Conservation (phyloP, 495 filamentous ascomycete genomes). For the Neurospora intermedia region DNA sequence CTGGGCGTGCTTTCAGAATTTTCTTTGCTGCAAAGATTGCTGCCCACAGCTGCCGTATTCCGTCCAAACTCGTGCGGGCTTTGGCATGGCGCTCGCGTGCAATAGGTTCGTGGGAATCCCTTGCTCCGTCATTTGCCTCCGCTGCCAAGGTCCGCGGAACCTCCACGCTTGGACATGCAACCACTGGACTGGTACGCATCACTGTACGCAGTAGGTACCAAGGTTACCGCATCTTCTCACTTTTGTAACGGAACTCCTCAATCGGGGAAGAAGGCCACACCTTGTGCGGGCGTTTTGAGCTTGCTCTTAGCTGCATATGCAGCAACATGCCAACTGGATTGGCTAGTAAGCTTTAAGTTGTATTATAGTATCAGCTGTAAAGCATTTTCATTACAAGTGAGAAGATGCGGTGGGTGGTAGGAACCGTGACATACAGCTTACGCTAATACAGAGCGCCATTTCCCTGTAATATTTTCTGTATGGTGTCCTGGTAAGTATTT, state of each 20-base stretch:
- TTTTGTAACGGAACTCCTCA: no score
- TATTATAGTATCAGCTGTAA: no score
- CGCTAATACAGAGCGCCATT: neutral
- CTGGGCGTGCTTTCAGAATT: neutral
- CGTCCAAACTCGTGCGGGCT: neutral
- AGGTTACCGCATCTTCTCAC: no score
- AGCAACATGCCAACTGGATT: no score
- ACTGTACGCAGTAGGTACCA: neutral
- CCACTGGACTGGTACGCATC: neutral
- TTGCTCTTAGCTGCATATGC: no score
- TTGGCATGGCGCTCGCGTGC: neutral
- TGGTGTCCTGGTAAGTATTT: neutral
- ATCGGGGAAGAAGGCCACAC: no score
- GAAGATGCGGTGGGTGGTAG: neutral
- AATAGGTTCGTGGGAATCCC: neutral
- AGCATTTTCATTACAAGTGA: no score
- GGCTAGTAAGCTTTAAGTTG: no score
- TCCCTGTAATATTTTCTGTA: neutral
- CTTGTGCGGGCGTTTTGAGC: no score
- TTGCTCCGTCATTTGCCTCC: neutral
- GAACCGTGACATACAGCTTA: neutral
- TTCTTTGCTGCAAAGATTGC: neutral
- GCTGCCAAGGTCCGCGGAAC: neutral
- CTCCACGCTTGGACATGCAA: neutral
- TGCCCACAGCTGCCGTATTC: neutral